These are phyloP conservation scores for Boletus eberwhitei DNA, from an alignment of 768 basidiomycete genomes.

Conservation along the genomic window DNA sequence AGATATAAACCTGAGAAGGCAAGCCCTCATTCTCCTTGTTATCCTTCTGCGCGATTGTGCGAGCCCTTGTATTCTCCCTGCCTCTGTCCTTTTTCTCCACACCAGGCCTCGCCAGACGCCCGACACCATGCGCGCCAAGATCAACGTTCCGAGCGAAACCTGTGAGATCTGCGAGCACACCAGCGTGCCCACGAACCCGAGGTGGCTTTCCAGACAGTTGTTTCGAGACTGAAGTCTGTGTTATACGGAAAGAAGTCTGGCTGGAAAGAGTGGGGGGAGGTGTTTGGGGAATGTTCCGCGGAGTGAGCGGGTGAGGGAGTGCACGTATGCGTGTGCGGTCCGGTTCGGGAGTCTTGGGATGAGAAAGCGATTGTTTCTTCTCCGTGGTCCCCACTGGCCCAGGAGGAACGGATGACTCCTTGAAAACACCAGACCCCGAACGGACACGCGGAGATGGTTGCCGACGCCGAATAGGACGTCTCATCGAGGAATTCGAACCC, in stretches of 20 bases:
- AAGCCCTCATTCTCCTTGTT: slow-evolving; percentile 30
- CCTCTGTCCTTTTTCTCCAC: slow-evolving; percentile 29
- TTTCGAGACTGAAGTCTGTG: slow-evolving; percentile 10
- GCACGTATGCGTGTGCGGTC: slow-evolving; percentile 13
- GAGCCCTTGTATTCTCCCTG: slow-evolving; percentile 22
- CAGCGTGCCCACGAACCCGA: slow-evolving; percentile 24
- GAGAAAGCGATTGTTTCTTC: slow-evolving; percentile 5
- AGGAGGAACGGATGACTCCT: slow-evolving; percentile 1
- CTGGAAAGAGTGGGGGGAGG: slow-evolving; percentile 22
- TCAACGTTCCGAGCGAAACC: slow-evolving; percentile 34
- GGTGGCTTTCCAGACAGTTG: slow-evolving; percentile 30
- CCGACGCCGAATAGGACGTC: slow-evolving; percentile 22
- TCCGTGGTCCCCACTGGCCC: background rate
- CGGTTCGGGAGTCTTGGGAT: background rate
- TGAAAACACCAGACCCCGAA: background rate
- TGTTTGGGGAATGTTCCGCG: slow-evolving; percentile 1
- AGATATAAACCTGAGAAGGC: background rate
- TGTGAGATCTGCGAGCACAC: slow-evolving; percentile 41
- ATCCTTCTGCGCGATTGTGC: slow-evolving; percentile 14
- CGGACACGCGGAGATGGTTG: slow-evolving; percentile 16
- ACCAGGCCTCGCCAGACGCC: slow-evolving; percentile 9
- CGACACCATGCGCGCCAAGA: slow-evolving; percentile 29
- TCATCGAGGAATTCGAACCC: slow-evolving; percentile 23
- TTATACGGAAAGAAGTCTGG: slow-evolving; percentile 17
- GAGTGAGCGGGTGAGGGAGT: background rate